These are phyloP conservation scores for Lanzia echinophila DNA, from an alignment of 2,329 filamentous ascomycete species.

Conservation along the genomic window DNA sequence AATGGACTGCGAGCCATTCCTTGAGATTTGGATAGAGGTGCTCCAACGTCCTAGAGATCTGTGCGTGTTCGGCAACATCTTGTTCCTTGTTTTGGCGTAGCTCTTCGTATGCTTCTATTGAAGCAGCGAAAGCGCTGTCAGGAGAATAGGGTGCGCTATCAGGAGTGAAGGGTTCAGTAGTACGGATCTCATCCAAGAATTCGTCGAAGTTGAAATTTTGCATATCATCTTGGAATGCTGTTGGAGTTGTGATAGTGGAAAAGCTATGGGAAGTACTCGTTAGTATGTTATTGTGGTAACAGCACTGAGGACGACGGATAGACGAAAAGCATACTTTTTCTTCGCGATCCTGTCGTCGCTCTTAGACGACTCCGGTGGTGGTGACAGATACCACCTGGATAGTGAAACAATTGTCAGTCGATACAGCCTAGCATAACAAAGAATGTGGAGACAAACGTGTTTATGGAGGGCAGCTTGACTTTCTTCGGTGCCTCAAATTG, in stretches of 20 bases:
- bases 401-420: not conserved
- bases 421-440: not conserved
- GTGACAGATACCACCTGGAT: not conserved
- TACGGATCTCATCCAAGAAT: not conserved
- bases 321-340: not conserved
- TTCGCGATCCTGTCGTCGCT: not conserved
- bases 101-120: not conserved
- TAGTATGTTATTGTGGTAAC: not conserved
- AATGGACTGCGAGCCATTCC: not conserved
- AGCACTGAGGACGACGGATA: too few species aligned
- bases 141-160: not conserved
- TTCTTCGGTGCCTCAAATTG: too few species aligned
- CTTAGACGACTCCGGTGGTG: not conserved
- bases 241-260: not conserved
- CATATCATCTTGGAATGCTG: not conserved
- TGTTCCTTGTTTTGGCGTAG: not conserved
- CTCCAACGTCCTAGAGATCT: not conserved
- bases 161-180: not conserved
- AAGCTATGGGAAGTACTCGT: not conserved
- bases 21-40: not conserved
- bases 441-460: not conserved
- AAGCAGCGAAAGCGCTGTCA: not conserved
- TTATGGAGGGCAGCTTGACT: too few species aligned
- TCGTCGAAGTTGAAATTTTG: not conserved
- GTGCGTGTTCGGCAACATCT: not conserved